Base-by-base conservation (phyloP, 2,329 filamentous ascomycete species). In the Exophiala calicioides region DNA sequence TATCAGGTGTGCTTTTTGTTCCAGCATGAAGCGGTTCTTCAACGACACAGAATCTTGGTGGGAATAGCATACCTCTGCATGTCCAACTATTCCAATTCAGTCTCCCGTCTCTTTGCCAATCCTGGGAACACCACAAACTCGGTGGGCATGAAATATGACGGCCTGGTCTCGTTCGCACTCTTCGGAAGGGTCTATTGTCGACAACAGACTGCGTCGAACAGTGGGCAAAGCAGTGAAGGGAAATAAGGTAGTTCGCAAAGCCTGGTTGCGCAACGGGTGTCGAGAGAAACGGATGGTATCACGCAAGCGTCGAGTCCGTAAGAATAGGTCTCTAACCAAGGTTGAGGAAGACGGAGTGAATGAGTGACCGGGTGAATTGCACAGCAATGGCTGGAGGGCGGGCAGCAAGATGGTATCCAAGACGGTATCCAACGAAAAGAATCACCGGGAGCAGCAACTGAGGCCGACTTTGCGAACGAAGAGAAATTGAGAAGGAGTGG, bases 401-500 rank as follows among this genome's bases (percentile, higher is more conserved):
- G 40, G 33, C n/a, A 38, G 23, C 32, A 24, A 29, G 41, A 31
- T 40, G 29, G 42, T 50, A 50, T 47, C 46, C 32, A 24, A 29
- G 41, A 31, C 36, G 29, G 42, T 50, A 50, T 47, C 46, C 47
- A 53, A 44, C 37, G 32, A 44, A 12, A 10, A 41, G 19, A 29
- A 10, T 32, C 19, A 10, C 7, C 5, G 16, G 19, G 18, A 30
- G 12, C 27, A 33, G 10, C 29, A 26, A 44, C 21, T 34, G 30
- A 33, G 41, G 19, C 38, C 18, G 37, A 37, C 34, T 32, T 16
- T 10, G 33, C 39, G 32, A 23, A 42, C 12, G 26, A 44, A 30
- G 24, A 51, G 41, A 43, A 44, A 46, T 39, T 44, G 44, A 33
- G 31, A 50, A 47, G 37, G 47, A 45, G 34, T 29, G 34, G 39